Evolutionary conservation across 768 basidiomycete species (phyloP).

Genomic region (Trametes sanguinea): DNA sequence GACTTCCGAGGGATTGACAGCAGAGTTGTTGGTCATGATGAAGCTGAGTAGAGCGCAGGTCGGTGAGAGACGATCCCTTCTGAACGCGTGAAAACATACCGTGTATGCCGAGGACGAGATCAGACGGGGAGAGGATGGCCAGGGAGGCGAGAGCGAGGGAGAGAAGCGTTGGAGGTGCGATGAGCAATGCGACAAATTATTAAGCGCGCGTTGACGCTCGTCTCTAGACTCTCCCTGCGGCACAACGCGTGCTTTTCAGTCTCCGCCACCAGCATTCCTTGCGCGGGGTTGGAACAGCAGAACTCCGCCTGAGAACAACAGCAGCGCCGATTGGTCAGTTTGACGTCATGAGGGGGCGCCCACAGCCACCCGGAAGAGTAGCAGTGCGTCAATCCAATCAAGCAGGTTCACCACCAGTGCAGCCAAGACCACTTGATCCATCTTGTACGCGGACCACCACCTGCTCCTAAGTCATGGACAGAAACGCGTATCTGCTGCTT

Average conservation of each 20-base stretch:
- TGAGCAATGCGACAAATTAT: constrained; percentile 29
- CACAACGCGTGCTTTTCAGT: neutral
- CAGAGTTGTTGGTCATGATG: constrained; percentile 32
- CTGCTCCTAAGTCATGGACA: constrained; percentile 18
- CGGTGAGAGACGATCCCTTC: too few species aligned
- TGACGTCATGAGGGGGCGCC: constrained; percentile 15
- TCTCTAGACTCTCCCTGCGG: neutral
- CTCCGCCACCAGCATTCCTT: neutral
- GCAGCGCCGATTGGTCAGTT: constrained; percentile 5
- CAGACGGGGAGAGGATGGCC: constrained; percentile 33
- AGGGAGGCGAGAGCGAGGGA: constrained; percentile 27
- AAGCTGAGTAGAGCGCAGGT: constrained; percentile 10
- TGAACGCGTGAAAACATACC: constrained; percentile 31
- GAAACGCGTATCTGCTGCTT: constrained; percentile 19
- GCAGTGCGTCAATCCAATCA: neutral
- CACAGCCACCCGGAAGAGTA: neutral
- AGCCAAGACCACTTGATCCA: neutral
- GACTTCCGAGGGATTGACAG: constrained; percentile 87
- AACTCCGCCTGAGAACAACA: constrained; percentile 1
- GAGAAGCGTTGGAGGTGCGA: constrained; percentile 25
- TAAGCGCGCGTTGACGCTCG: constrained; percentile 29
- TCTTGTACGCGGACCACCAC: constrained; percentile 5
- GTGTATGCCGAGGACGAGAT: constrained; percentile 22
- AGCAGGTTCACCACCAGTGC: neutral
- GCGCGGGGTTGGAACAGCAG: neutral